Base-by-base conservation (phyloP, 495 filamentous ascomycete species). In the Xylaria venustula region DNA sequence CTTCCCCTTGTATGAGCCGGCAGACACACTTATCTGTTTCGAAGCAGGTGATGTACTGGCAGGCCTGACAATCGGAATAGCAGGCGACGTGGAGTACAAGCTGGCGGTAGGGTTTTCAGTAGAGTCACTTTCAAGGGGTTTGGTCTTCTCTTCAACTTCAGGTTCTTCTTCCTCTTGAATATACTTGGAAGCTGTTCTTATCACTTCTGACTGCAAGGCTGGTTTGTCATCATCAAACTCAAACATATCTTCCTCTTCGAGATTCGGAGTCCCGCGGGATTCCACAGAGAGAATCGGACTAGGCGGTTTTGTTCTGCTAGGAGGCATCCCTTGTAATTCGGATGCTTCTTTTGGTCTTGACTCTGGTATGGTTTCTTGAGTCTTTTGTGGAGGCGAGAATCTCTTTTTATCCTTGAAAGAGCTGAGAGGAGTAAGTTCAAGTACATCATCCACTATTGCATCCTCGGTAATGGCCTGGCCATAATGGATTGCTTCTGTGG, bases 1-100 rank as follows among this genome's bases (percentile, higher is more conserved):
- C 20, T 66, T 67, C 17, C 79, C 79, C 26, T 72, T 75, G 58
- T 78, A 82, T 19, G 79, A 82, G 15, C 79, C 79, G 3, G 51
- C 60, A 14, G 76, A 70, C 40, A 59, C 51, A 1, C 65, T 49
- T 8, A 37, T 32, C 28, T 28, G 41, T 40, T 45, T 47, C 4
- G 63, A 52, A 25, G 62, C 20, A 52, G 62, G 60, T 17, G 60
- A 44, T 15, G 48, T 52, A 17, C 55, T 20, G 45, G 65, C 63
- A 51, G 65, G 58, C 57, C 62, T 62, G 36, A 58, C 42, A 34
- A 70, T 65, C 26, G 69, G 30, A 54, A 67, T 58, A 11, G 54
- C 60, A 40, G 63, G 53, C 23, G 64, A 59, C 34, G 60, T 64
- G 15, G 64, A 65, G 61, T 62, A 72, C 4, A 68, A 47, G 20